Conservation (phyloP, 2,329 filamentous ascomycete genomes). For the Parastagonospora avenae region DNA sequence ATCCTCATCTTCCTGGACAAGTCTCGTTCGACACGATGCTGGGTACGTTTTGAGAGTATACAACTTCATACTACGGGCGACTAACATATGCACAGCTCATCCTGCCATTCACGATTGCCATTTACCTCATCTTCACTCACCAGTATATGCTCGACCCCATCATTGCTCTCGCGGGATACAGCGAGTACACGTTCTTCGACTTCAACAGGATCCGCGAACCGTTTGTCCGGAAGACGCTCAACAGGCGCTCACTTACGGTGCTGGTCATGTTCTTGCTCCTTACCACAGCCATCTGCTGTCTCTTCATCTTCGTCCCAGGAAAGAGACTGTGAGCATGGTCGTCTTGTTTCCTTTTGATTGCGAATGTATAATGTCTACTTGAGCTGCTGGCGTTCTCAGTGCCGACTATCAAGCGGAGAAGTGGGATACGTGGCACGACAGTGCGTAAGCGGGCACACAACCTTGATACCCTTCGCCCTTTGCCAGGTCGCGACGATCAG, state of each 20-base stretch:
- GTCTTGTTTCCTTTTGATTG: slow-evolving; percentile 5
- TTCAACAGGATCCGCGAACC: slow-evolving; percentile 88
- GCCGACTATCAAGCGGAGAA: neutral
- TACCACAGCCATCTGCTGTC: slow-evolving; percentile 79
- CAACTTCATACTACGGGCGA: neutral
- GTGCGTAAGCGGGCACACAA: neutral
- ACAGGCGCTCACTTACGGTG: slow-evolving; percentile 82
- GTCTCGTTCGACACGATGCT: slow-evolving; percentile 74
- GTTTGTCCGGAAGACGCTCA: slow-evolving; percentile 84
- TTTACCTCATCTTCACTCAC: slow-evolving; percentile 76
- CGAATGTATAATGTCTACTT: slow-evolving; percentile 27
- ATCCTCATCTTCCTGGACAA: slow-evolving; percentile 89
- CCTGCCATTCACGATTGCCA: slow-evolving; percentile 86
- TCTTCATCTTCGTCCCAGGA: slow-evolving; percentile 95
- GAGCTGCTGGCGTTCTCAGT: slow-evolving; percentile 15
- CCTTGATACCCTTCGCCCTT: slow-evolving; percentile 4
- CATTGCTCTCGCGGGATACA: slow-evolving; percentile 84
- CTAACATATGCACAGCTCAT: slow-evolving; percentile 63
- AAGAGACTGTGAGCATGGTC: slow-evolving; percentile 65
- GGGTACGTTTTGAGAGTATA: slow-evolving; percentile 64
- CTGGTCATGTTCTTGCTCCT: slow-evolving; percentile 75
- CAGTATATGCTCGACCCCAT: slow-evolving; percentile 95
- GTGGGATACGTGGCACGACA: neutral
- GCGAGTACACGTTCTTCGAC: slow-evolving; percentile 95
- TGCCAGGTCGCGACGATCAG: neutral